Base-by-base conservation (phyloP, 2,329 filamentous ascomycete genomes). In the Xylaria sp. region DNA sequence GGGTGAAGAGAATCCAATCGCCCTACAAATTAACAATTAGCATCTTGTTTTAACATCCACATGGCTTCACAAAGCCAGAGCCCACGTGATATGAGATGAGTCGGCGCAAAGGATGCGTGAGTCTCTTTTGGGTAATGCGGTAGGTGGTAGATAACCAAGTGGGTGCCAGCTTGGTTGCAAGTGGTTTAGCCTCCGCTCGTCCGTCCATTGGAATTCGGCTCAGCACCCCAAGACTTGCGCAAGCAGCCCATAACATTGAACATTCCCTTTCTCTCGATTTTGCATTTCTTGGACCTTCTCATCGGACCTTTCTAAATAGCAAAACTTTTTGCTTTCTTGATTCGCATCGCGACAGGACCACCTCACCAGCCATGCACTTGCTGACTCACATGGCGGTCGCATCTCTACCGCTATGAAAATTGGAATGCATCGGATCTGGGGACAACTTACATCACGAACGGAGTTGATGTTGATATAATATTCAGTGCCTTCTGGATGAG, bases 381-480 rank as follows among this genome's bases (percentile, higher is more conserved):
- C 70, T 46, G 55, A 57, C 68, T 13, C 25, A n/a, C 48, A 69
- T 51, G 62, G 31, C 41, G 56, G 64, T 57, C 33, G 12, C 56
- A 23, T 57, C 39, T 49, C 52, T 46, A 57, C 66, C 49, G 60
- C 51, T 23, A 56, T 68, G 62, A 59, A 70, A 4, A 64, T 64
- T 31, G 33, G 10, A 67, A 70, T 67, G 36, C 67, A 69, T 64
- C 52, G 61, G 70, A 70, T 60, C 28, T 69, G 33, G 62, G 62
- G 57, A 66, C 63, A 62, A 90, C 94, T 90, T 91, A 98, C 96
- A 91, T 98, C 96, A 88, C 96, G 93, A 80, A 97, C 94, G 73
- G 96, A 98, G 90, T 98, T 96, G 88, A 99, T 99, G 91, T 98
- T 98, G 88, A 99, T 97, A 86, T 99, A 99, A 88, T 98, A 98